phyloP scores from a whole-genome alignment of 2,329 filamentous ascomycete species.

The Bisporella sp. region DNA sequence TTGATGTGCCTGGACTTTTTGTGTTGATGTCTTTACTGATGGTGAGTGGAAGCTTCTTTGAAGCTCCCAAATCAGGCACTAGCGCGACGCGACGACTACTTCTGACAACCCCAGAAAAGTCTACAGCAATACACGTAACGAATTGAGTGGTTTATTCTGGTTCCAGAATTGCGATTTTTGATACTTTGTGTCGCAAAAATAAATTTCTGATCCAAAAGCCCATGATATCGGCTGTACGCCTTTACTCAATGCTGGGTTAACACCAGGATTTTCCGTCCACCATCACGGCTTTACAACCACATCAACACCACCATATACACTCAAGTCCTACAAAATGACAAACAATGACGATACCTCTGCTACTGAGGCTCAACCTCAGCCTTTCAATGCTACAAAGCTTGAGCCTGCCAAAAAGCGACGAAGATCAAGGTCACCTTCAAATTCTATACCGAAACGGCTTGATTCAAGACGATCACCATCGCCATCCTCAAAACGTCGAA shows the following conservation, averaged over 20 bases:
- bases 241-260: no score
- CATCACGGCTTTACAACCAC: not conserved
- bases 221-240: no score
- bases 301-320: not conserved
- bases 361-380: constrained; percentile 31
- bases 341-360: constrained; percentile 13
- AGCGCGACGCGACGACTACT: constrained; percentile 19
- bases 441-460: constrained; percentile 20
- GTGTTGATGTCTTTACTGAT: no score
- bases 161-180: no score
- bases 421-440: constrained; percentile 30
- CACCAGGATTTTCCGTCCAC: no score
- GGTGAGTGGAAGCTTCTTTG: no score
- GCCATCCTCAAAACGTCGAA: constrained; percentile 16
- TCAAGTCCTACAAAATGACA: not conserved
- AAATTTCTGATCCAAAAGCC: no score
- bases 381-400: constrained; percentile 35
- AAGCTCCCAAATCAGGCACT: constrained; percentile 16
- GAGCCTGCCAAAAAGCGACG: constrained; percentile 35
- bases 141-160: no score
- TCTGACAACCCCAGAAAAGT: no score
- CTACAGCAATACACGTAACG: no score
- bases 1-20: no score
- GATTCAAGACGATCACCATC: constrained; percentile 19
- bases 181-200: no score